These are phyloP conservation scores for Amphicarpaea edgeworthii DNA, from an alignment of 306 rosid species.

Conservation along the genomic window DNA sequence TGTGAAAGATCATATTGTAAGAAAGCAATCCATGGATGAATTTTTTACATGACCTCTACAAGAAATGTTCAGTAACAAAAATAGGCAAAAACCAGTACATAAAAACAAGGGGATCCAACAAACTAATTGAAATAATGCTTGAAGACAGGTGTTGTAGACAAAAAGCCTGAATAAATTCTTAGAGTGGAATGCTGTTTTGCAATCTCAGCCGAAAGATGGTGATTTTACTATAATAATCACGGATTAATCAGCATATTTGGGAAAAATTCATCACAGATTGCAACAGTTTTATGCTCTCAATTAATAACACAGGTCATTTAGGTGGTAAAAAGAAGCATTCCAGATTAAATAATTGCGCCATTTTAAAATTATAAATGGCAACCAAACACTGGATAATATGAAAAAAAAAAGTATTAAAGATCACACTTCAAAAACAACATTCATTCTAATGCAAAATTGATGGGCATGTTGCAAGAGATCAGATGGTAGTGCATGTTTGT, in stretches of 20 bases:
- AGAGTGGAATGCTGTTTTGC: conserved; percentile 12
- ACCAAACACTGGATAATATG: background rate
- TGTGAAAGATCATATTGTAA: conserved; percentile 34
- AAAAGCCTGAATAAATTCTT: background rate
- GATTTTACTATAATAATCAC: conserved; percentile 40
- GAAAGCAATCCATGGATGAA: conserved; percentile 50
- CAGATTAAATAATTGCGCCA: too few species aligned
- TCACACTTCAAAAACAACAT: background rate
- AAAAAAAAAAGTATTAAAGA: background rate
- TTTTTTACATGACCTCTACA: conserved; percentile 37
- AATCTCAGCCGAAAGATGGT: conserved; percentile 85
- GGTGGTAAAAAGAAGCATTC: too few species aligned
- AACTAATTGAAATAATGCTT: background rate
- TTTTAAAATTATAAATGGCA: background rate
- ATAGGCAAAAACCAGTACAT: background rate
- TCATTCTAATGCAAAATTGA: too few species aligned
- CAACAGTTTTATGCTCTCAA: background rate
- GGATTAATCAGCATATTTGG: background rate
- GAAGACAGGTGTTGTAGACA: too few species aligned
- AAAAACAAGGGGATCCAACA: conserved; percentile 47
- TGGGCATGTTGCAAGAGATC: conserved; percentile 65
- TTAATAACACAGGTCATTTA: background rate
- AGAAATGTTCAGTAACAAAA: background rate
- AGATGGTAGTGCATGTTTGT: conserved; percentile 88
- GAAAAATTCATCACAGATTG: conserved; percentile 58